A percentile compares a stretch with the other conserved stretches of the same genome.
phyloP scores from a whole-genome alignment of 768 basidiomycete genomes.

The Kwoniella dejecticola region DNA sequence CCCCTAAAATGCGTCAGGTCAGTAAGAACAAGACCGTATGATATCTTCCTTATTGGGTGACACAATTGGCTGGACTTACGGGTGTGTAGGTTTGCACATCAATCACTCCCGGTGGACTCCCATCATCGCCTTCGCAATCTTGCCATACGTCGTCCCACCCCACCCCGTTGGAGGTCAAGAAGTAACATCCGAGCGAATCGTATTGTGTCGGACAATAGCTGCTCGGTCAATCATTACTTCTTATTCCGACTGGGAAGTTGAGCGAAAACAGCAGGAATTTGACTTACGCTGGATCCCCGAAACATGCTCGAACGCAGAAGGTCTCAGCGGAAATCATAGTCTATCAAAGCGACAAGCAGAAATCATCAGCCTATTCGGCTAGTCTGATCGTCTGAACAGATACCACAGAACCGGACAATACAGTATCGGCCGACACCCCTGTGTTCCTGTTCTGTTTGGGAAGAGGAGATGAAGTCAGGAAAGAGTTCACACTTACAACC shows the following conservation, averaged over 20 bases:
- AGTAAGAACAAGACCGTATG: no score
- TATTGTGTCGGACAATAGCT: constrained; percentile 45
- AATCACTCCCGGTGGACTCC: constrained; percentile 36
- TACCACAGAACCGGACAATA: no score
- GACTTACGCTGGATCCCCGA: constrained; percentile 41
- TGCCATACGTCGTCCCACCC: constrained; percentile 37
- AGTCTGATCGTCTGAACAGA: no score
- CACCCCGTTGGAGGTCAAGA: constrained; percentile 34
- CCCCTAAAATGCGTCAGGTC: constrained; percentile 1
- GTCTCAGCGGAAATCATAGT: constrained; percentile 41
- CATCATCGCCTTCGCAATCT: constrained; percentile 39
- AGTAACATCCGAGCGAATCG: constrained; percentile 45
- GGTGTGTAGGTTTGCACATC: constrained; percentile 31
- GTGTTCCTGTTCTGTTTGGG: no score
- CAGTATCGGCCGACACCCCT: no score
- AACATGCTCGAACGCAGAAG: constrained; percentile 49
- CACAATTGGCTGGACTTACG: no score
- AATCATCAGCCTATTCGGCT: no score
- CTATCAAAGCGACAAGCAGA: constrained; percentile 12
- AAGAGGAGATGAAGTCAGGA: not conserved
- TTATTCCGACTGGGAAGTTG: no score
- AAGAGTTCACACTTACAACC: constrained; percentile 40
- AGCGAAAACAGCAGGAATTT: not conserved
- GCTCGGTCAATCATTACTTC: not conserved
- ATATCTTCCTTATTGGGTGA: no score